Percentiles rank a stretch among this genome's conserved stretches.
phyloP scores from a whole-genome alignment of 1,139 yeast species.

The Sugiyamaella neomexicana region DNA sequence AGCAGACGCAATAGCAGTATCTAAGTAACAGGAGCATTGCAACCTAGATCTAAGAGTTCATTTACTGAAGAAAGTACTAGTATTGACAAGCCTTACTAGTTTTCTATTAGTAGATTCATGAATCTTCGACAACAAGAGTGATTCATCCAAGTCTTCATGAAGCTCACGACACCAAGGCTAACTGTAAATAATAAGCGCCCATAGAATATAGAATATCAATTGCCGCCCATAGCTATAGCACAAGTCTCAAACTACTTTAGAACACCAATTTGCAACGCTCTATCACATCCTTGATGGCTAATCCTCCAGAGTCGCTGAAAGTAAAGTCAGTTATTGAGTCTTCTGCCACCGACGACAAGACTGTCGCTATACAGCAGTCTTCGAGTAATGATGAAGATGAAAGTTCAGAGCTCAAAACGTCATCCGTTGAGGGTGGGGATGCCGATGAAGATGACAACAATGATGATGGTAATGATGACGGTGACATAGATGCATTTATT shows the following conservation, averaged over 20 bases:
- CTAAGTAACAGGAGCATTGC: background rate
- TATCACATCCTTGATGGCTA: slow-evolving; percentile 4
- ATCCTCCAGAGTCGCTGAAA: slow-evolving; percentile 3
- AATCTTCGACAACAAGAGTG: slow-evolving; percentile 8
- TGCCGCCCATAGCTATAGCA: too few species aligned
- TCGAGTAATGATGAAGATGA: slow-evolving; percentile 2
- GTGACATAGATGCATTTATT: slow-evolving; percentile 86
- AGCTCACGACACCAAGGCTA: slow-evolving; percentile 3
- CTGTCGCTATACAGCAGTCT: background rate
- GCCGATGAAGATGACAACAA: background rate
- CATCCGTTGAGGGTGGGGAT: background rate
- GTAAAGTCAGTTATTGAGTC: slow-evolving; percentile 3
- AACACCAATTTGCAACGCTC: too few species aligned
- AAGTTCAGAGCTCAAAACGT: background rate
- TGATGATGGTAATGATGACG: slow-evolving; percentile 56
- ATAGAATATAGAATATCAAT: background rate
- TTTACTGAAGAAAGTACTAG: too few species aligned
- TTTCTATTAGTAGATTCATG: slow-evolving; percentile 2
- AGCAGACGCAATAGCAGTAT: background rate
- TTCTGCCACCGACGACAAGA: background rate
- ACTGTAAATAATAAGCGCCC: background rate
- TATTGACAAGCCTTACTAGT: background rate
- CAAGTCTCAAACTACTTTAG: background rate
- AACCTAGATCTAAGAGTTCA: too few species aligned
- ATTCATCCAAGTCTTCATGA: background rate